Percentiles rank a stretch among this genome's conserved stretches.
Conservation (phyloP, 2,329 filamentous ascomycete species). For the Fusarium sarcochroum region DNA sequence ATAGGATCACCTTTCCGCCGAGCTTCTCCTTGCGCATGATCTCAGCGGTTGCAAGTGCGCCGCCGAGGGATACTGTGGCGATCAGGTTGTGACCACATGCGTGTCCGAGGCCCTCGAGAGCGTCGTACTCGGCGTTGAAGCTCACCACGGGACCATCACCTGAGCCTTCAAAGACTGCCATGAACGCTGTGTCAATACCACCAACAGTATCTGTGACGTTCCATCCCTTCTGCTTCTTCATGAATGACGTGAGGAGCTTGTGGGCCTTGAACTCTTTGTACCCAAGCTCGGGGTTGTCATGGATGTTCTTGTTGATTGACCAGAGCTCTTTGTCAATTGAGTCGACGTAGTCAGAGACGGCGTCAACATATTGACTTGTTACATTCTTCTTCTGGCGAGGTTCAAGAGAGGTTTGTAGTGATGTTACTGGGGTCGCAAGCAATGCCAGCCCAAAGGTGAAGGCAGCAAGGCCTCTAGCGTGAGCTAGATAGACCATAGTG, state of each 20-base stretch:
- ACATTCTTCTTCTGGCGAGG: constrained; percentile 31
- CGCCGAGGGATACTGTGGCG: constrained; percentile 33
- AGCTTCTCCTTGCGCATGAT: constrained; percentile 39
- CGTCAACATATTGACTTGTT: constrained; percentile 26
- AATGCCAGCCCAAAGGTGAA: constrained; percentile 11
- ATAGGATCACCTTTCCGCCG: constrained; percentile 35
- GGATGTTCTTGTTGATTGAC: constrained; percentile 58
- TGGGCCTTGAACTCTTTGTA: constrained; percentile 61
- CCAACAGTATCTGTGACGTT: constrained; percentile 58
- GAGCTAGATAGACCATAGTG: constrained; percentile 22
- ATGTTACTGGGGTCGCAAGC: constrained; percentile 1
- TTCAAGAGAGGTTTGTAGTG: not conserved
- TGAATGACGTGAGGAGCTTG: constrained; percentile 56
- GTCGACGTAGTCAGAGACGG: constrained; percentile 36
- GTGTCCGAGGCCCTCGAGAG: constrained; percentile 35
- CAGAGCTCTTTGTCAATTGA: constrained; percentile 39
- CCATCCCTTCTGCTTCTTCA: constrained; percentile 54
- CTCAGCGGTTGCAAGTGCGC: constrained; percentile 37
- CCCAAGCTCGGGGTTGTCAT: constrained; percentile 60
- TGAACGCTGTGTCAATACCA: constrained; percentile 60
- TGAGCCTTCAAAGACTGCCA: constrained; percentile 57
- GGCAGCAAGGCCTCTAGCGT: constrained; percentile 19
- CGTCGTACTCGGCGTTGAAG: constrained; percentile 59
- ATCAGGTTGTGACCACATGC: constrained; percentile 45
- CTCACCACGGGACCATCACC: constrained; percentile 56